These are phyloP conservation scores for Xylaria sp. DNA, from an alignment of 2,329 filamentous ascomycete species.

Conservation along the genomic window DNA sequence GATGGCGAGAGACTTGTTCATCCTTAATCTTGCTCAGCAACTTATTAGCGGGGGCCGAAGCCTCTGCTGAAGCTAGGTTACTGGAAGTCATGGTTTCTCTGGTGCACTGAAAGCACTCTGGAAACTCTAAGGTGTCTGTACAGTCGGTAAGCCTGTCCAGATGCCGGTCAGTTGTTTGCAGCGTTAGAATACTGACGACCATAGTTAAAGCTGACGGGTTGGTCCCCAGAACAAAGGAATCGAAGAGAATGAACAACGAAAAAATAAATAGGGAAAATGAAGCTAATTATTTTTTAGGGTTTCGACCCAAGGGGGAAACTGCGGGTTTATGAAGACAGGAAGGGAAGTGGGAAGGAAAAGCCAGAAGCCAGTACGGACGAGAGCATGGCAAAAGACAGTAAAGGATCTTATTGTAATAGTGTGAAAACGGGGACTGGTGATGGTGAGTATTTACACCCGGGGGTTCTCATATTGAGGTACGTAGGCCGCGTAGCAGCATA, in stretches of 20 bases:
- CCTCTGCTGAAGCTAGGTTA: conserved; percentile 50
- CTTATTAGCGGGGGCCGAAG: conserved; percentile 54
- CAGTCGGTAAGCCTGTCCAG: conserved; percentile 59
- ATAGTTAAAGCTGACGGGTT: conserved; percentile 31
- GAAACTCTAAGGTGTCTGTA: conserved; percentile 53
- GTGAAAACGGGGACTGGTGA: conserved; percentile 10
- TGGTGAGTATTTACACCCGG: conserved; percentile 27
- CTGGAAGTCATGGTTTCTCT: conserved; percentile 49
- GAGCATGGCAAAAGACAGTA: conserved; percentile 12
- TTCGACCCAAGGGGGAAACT: not conserved
- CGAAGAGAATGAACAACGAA: not conserved
- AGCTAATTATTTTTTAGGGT: not conserved
- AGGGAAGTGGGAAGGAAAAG: not conserved
- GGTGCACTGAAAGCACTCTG: conserved; percentile 34
- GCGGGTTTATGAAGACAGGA: conserved; percentile 5
- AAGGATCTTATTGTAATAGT: conserved; percentile 16
- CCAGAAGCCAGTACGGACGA: not conserved
- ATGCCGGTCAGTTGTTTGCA: conserved; percentile 56
- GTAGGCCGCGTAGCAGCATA: conserved; percentile 37
- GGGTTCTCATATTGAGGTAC: conserved; percentile 29
- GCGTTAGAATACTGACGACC: conserved; percentile 51
- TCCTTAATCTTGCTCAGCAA: conserved; percentile 55
- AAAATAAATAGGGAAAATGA: not conserved
- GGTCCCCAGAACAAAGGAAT: not conserved
- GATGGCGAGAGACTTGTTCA: conserved; percentile 67